phyloP scores from a whole-genome alignment of 306 rosid species.

The Boehmeria nivea region DNA sequence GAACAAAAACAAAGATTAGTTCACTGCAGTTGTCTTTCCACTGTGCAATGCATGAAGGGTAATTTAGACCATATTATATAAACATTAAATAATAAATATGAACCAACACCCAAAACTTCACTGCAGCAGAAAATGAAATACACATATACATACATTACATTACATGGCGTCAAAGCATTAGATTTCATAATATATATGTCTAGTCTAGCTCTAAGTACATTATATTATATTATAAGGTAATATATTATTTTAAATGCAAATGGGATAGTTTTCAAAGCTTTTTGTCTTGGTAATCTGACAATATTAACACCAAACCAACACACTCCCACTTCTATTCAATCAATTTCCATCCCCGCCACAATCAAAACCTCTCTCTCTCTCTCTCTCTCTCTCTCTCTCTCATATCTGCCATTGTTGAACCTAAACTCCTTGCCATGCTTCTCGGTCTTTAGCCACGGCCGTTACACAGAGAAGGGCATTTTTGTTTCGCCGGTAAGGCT shows the following conservation, averaged over 20 bases:
- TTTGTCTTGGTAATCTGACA: slow-evolving; percentile 3
- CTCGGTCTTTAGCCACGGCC: background rate
- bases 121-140: slow-evolving; percentile 10
- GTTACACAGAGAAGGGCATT: background rate
- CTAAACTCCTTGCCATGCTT: background rate
- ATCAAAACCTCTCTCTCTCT: slow-evolving; percentile 9
- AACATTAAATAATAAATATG: too few species aligned
- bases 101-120: slow-evolving; percentile 26
- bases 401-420: slow-evolving; percentile 38
- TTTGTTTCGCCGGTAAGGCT: slow-evolving; percentile 27
- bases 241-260: background rate
- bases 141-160: too few species aligned
- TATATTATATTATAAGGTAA: background rate
- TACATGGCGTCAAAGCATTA: background rate
- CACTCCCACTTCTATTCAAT: slow-evolving; percentile 1
- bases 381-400: slow-evolving; percentile 22
- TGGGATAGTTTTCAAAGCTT: background rate
- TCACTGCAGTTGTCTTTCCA: background rate
- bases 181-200: background rate
- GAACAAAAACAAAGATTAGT: background rate
- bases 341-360: slow-evolving; percentile 11
- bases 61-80: slow-evolving; percentile 30
- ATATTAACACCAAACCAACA: background rate
- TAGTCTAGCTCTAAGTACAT: background rate
- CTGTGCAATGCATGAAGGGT: slow-evolving; percentile 23